Percentiles rank a stretch among this genome's conserved stretches.
phyloP scores from a whole-genome alignment of 805 yeast species.

The Tetrapisispora nanseiensis region DNA sequence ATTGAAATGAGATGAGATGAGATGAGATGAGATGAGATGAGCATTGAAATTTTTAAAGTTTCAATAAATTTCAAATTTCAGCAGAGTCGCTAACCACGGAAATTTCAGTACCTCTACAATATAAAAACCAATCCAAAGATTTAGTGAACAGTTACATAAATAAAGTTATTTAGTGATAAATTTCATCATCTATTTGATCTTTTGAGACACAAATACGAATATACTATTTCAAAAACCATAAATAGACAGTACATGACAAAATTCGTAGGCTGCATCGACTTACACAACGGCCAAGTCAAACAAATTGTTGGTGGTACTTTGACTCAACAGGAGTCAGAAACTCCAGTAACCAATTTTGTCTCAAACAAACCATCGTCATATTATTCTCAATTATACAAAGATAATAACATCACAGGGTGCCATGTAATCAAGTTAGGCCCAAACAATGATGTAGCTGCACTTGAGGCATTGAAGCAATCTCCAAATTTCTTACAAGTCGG shows the following conservation, averaged over 20 bases:
- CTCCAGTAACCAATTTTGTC: conserved; percentile 64
- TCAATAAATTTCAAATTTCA: not conserved
- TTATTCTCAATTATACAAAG: conserved; percentile 62
- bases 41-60: not conserved
- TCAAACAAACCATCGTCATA: conserved; percentile 63
- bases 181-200: too few species aligned
- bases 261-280: conserved; percentile 90
- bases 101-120: too few species aligned
- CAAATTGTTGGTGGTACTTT: conserved; percentile 95
- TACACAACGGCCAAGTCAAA: conserved; percentile 90
- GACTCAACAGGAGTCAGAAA: conserved; percentile 35
- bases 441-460: conserved; percentile 74
- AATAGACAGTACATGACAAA: too few species aligned
- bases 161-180: too few species aligned
- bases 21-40: conserved; percentile 4
- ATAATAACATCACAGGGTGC: conserved; percentile 55
- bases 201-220: too few species aligned
- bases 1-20: not conserved
- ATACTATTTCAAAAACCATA: too few species aligned
- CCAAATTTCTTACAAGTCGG: conserved; percentile 75
- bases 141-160: too few species aligned
- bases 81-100: not conserved
- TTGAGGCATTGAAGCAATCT: conserved; percentile 64
- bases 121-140: too few species aligned
- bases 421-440: conserved; percentile 91